phyloP scores from a whole-genome alignment of 495 filamentous ascomycete genomes.

The Neurospora discreta region DNA sequence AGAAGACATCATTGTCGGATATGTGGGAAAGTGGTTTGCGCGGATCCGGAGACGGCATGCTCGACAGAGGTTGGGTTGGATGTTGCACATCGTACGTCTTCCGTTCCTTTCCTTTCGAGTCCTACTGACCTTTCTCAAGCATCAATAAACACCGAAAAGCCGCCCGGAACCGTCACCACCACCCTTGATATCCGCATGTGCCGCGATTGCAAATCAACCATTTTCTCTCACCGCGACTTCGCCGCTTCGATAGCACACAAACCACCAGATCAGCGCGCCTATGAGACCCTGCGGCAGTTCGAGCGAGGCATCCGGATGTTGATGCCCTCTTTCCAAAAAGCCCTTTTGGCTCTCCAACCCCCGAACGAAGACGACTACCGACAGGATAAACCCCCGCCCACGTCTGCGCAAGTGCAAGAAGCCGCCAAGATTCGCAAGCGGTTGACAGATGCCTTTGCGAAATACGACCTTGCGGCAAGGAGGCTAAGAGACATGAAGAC shows the following conservation, averaged over 20 bases:
- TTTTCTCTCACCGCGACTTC: constrained; percentile 82
- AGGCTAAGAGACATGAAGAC: constrained; percentile 69
- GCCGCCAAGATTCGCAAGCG: constrained; percentile 85
- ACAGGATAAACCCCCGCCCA: constrained; percentile 47
- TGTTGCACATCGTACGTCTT: constrained; percentile 53
- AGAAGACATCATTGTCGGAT: constrained; percentile 89
- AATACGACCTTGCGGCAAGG: constrained; percentile 78
- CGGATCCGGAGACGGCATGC: constrained; percentile 71
- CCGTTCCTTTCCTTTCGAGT: background rate
- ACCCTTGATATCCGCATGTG: constrained; percentile 81
- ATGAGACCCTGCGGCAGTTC: constrained; percentile 81
- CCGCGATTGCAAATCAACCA: constrained; percentile 70
- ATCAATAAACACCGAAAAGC: constrained; percentile 49
- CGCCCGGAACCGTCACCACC: constrained; percentile 13
- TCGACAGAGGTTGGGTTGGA: constrained; percentile 74
- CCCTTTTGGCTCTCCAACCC: constrained; percentile 46
- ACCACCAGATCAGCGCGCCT: constrained; percentile 68
- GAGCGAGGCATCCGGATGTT: constrained; percentile 77
- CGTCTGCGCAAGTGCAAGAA: constrained; percentile 65
- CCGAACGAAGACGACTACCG: constrained; percentile 37
- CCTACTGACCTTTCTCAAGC: constrained; percentile 27
- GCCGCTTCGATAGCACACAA: constrained; percentile 52
- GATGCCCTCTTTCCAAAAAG: constrained; percentile 76
- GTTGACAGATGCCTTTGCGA: constrained; percentile 79
- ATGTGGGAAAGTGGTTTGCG: constrained; percentile 87